Evolutionary conservation across 1,284 basidiomycete species (phyloP).

Genomic region (Ganoderma boninense): DNA sequence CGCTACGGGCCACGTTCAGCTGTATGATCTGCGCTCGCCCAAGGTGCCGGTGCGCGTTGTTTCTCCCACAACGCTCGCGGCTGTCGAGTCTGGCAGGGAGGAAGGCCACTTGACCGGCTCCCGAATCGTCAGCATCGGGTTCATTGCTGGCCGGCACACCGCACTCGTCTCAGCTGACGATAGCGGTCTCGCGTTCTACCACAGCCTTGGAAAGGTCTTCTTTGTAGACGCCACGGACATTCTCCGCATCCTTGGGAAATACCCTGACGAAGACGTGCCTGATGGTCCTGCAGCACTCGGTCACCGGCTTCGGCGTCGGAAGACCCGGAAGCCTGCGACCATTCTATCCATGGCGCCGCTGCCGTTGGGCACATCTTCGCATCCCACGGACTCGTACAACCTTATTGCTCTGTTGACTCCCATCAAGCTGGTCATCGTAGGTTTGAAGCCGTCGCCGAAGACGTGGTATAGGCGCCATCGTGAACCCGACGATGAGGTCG

Average conservation of each 20-base stretch:
- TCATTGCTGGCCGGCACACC: conserved; percentile 94
- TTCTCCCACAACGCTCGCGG: conserved; percentile 70
- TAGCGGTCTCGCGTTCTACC: conserved; percentile 93
- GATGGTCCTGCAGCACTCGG: conserved; percentile 25
- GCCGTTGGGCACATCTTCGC: conserved; percentile 80
- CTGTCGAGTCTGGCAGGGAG: conserved; percentile 82
- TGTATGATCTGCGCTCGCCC: conserved; percentile 86
- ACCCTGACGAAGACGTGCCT: conserved; percentile 66
- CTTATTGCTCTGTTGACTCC: conserved; percentile 91
- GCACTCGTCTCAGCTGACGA: conserved; percentile 94
- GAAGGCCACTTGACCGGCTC: conserved; percentile 94
- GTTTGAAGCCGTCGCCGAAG: conserved; percentile 89
- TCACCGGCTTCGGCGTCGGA: conserved; percentile 41
- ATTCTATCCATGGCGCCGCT: conserved; percentile 85
- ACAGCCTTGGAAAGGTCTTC: conserved; percentile 93
- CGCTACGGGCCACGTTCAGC: conserved; percentile 83
- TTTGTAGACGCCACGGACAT: conserved; percentile 97
- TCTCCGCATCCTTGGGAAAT: conserved; percentile 92
- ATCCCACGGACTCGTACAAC: conserved; percentile 86
- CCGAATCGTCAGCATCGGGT: conserved; percentile 87
- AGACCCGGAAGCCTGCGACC: conserved; percentile 57
- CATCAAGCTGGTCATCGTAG: conserved; percentile 92
- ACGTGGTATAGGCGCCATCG: conserved; percentile 91
- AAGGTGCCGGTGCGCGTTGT: conserved; percentile 75
- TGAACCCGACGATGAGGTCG: conserved; percentile 54